phyloP scores from a whole-genome alignment of 1,139 yeast genomes.

The Saccharomycopsis crataegensis region DNA sequence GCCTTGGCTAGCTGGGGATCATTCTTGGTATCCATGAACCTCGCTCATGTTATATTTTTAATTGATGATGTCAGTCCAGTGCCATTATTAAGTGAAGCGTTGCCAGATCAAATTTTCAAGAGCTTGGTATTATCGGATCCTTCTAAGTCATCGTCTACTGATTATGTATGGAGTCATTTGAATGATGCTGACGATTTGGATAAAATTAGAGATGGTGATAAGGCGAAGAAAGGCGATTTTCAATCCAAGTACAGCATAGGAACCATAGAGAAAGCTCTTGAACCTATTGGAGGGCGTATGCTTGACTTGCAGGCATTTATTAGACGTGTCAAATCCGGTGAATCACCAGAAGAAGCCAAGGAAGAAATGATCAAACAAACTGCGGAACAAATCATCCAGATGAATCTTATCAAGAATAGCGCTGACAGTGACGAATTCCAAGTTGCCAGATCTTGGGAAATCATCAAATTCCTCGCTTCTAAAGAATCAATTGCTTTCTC shows the following conservation, averaged over 20 bases:
- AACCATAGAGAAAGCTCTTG: constrained; percentile 48
- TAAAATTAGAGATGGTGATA: constrained; percentile 20
- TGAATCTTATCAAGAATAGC: constrained; percentile 32
- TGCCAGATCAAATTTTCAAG: constrained; percentile 86
- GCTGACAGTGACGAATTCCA: constrained; percentile 42
- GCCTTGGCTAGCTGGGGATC: constrained; percentile 89
- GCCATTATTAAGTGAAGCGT: constrained; percentile 55
- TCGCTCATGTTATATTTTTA: constrained; percentile 83
- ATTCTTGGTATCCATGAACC: constrained; percentile 60
- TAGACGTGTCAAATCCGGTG: constrained; percentile 83
- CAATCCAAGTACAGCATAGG: constrained; percentile 24
- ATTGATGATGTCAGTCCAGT: constrained; percentile 81
- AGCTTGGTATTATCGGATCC: constrained; percentile 76
- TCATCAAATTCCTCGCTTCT: constrained; percentile 57
- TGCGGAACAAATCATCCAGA: constrained; percentile 80
- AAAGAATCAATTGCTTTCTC: constrained; percentile 40
- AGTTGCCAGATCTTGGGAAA: constrained; percentile 82
- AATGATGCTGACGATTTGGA: constrained; percentile 26
- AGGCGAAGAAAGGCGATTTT: constrained; percentile 11
- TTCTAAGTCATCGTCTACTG: constrained; percentile 57
- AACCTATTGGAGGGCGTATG: constrained; percentile 91
- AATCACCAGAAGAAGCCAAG: constrained; percentile 67
- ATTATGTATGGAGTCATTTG: constrained; percentile 62
- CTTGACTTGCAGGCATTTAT: constrained; percentile 86
- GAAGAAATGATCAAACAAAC: constrained; percentile 77